Conservation (phyloP, 1,284 basidiomycete species). For the Clitocybe nebularis region DNA sequence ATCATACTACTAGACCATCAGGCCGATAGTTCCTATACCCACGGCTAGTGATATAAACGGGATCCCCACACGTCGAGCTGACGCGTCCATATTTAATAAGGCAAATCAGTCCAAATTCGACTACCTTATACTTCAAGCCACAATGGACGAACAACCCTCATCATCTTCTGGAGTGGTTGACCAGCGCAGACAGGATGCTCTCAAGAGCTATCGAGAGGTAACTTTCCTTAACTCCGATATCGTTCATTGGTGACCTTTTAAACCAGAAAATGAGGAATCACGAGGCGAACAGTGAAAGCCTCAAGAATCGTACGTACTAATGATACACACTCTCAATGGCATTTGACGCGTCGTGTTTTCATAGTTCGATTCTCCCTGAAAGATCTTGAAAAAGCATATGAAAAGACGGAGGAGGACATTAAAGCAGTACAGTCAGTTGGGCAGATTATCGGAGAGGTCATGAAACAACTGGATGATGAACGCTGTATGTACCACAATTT, state of each 20-base stretch:
- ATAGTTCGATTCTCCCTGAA: conserved; percentile 82
- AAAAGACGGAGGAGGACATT: conserved; percentile 98
- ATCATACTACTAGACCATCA: conserved; percentile 74
- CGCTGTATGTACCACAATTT: conserved; percentile 66
- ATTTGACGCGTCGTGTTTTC: background rate
- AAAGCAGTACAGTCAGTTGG: conserved; percentile 99
- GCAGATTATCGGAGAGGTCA: conserved; percentile 98
- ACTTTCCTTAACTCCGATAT: conserved; percentile 9
- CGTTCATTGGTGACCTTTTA: conserved; percentile 12
- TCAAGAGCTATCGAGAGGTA: conserved; percentile 67
- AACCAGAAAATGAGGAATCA: conserved; percentile 87
- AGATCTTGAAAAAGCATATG: conserved; percentile 85
- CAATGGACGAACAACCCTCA: conserved; percentile 51
- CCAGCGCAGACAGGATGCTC: conserved; percentile 59
- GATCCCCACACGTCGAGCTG: conserved; percentile 30
- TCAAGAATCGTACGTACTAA: conserved; percentile 75
- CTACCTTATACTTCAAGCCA: conserved; percentile 15
- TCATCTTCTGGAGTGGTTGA: conserved; percentile 56
- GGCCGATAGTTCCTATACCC: conserved; percentile 30
- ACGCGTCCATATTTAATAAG: conserved; percentile 39
- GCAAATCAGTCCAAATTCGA: conserved; percentile 9
- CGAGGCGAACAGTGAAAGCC: conserved; percentile 74
- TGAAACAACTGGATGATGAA: conserved; percentile 98
- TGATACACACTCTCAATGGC: conserved; percentile 1
- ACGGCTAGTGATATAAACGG: background rate